These are phyloP conservation scores for Naganishia kalamii DNA, from an alignment of 768 basidiomycete genomes.

Conservation along the genomic window DNA sequence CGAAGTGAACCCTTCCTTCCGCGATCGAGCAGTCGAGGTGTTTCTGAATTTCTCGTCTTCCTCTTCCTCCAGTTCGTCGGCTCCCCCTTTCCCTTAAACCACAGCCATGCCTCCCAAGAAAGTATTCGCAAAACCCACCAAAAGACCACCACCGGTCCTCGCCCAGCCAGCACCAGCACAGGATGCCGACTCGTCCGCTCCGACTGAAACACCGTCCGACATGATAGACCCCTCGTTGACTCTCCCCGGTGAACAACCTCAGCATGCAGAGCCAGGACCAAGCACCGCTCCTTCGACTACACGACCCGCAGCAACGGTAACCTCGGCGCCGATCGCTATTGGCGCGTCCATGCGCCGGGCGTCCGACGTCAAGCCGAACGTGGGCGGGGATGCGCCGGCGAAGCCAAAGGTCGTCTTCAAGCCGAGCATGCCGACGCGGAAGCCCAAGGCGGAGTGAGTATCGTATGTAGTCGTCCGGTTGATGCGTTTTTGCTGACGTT, in stretches of 20 bases:
- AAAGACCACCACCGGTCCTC: background rate
- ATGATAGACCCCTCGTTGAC: background rate
- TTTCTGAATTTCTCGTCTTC: background rate
- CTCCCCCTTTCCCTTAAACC: background rate
- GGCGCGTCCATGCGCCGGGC: background rate
- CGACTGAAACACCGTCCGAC: background rate
- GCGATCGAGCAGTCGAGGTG: background rate
- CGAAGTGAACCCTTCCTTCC: too few species aligned
- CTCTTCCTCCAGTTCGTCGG: background rate
- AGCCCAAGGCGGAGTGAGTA: constrained; percentile 24
- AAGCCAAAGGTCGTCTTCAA: constrained; percentile 26
- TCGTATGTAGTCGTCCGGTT: background rate
- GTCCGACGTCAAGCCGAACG: background rate
- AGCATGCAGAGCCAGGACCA: constrained; percentile 10
- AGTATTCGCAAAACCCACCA: constrained; percentile 1
- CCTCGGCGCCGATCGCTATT: background rate
- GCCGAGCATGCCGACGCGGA: constrained; percentile 17
- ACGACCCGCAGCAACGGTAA: background rate
- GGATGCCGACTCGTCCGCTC: background rate
- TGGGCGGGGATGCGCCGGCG: background rate
- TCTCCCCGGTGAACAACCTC: background rate
- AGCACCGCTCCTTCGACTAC: background rate
- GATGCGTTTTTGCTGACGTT: background rate
- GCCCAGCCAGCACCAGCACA: background rate
- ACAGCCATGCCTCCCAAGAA: constrained; percentile 9